Evolutionary conservation across 164 flowering plant genomes (phyloP).

Genomic region (Stephania japonica): DNA sequence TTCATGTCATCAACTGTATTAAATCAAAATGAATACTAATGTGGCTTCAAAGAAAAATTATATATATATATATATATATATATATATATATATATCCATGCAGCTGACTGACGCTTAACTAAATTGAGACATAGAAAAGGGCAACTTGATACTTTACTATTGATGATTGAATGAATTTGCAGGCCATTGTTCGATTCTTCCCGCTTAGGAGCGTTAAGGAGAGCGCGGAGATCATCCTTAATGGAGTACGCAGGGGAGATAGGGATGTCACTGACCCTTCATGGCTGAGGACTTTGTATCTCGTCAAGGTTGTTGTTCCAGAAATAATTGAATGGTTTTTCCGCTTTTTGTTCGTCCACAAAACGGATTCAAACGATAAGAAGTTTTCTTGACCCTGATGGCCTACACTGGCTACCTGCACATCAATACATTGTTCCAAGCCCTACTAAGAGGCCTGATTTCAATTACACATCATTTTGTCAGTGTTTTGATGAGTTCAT

Average conservation of each 20-base stretch:
- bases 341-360: constrained; percentile 20
- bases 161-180: background rate
- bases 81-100: too few species aligned
- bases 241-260: constrained; percentile 42
- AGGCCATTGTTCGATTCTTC: constrained; percentile 30
- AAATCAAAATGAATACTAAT: too few species aligned
- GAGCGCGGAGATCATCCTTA: constrained; percentile 42
- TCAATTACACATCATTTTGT: too few species aligned
- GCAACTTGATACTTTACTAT: too few species aligned
- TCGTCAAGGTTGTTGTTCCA: constrained; percentile 27
- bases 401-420: too few species aligned
- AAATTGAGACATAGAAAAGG: too few species aligned
- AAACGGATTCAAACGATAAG: constrained; percentile 14
- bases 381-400: background rate
- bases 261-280: constrained; percentile 34
- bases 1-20: background rate
- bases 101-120: too few species aligned
- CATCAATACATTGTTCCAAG: too few species aligned
- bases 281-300: constrained; percentile 20
- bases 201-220: constrained; percentile 27
- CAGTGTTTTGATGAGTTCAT: too few species aligned
- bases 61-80: too few species aligned
- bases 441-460: too few species aligned
- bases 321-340: constrained; percentile 35
- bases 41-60: too few species aligned